Conservation (phyloP, 2,329 filamentous ascomycete genomes). For the Trichoderma cornu-damae region DNA sequence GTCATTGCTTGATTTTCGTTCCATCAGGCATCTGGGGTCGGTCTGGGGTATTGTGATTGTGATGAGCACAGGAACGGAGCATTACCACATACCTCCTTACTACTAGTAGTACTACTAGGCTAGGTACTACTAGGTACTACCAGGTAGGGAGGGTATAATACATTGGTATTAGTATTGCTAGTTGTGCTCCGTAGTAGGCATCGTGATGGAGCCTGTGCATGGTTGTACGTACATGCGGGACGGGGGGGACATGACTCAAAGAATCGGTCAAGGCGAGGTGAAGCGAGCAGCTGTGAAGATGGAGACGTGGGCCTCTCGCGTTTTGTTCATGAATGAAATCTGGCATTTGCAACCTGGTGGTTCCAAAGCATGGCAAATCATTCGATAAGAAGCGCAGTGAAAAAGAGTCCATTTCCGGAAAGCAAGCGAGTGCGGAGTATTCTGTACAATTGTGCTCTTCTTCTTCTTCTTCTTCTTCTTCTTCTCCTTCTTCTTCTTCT, state of each 20-base stretch:
- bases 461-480: too few relatives aligned
- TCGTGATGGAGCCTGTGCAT: background rate
- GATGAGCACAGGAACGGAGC: background rate
- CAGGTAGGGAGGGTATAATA: too few relatives aligned
- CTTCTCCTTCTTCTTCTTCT: too few relatives aligned
- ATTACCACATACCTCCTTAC: too few relatives aligned
- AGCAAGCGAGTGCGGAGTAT: background rate
- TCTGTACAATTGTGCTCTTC: too few relatives aligned
- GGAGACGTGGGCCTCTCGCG: too few relatives aligned
- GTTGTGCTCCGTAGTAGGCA: too few relatives aligned
- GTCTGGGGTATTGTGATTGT: slow-evolving; percentile 10
- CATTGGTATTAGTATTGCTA: too few relatives aligned
- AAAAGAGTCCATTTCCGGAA: background rate
- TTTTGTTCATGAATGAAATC: too few relatives aligned
- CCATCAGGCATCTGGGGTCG: slow-evolving; percentile 3
- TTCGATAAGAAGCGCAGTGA: background rate
- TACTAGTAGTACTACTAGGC: too few relatives aligned
- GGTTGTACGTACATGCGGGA: background rate
- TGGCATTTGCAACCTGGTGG: too few relatives aligned
- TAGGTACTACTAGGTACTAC: too few relatives aligned
- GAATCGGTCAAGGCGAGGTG: background rate
- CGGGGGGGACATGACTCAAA: background rate
- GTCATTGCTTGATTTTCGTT: background rate
- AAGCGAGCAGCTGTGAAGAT: background rate
- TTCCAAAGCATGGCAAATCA: background rate